These are phyloP conservation scores for Colletotrichum caudatum DNA, from an alignment of 2,329 filamentous ascomycete genomes.

Conservation along the genomic window DNA sequence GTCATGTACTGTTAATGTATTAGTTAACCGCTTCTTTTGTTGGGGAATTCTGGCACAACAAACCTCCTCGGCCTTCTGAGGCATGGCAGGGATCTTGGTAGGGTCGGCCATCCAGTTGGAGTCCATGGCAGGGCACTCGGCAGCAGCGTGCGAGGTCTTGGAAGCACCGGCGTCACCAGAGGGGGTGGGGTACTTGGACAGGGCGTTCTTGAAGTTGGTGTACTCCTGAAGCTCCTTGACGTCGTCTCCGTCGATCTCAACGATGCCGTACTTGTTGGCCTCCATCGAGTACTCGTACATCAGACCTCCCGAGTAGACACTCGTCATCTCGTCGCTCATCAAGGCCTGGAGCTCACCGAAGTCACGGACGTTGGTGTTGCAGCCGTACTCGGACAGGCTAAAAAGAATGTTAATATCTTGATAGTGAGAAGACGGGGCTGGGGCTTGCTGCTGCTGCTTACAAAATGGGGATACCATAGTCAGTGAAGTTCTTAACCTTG, in stretches of 20 bases:
- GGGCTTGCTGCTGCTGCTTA: constrained; percentile 51
- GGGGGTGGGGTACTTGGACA: constrained; percentile 63
- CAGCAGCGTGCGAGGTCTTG: constrained; percentile 58
- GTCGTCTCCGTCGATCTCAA: constrained; percentile 68
- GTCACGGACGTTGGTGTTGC: constrained; percentile 81
- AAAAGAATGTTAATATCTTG: constrained; percentile 1
- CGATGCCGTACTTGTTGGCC: constrained; percentile 83
- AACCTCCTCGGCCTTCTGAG: constrained; percentile 57
- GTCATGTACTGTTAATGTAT: constrained; percentile 59
- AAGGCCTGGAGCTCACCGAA: constrained; percentile 85
- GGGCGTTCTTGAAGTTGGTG: constrained; percentile 61
- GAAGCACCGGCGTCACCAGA: constrained; percentile 63
- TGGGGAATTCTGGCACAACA: not conserved
- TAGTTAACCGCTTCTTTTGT: not conserved
- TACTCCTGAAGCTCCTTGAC: constrained; percentile 74
- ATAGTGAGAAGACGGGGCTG: constrained; percentile 34
- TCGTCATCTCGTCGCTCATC: constrained; percentile 85
- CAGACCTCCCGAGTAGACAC: constrained; percentile 93
- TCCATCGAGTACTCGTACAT: constrained; percentile 95
- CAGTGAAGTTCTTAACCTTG: constrained; percentile 88
- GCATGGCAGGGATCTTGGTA: constrained; percentile 64
- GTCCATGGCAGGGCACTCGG: constrained; percentile 62
- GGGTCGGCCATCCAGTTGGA: constrained; percentile 64
- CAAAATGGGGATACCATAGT: constrained; percentile 91
- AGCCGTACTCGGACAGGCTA: constrained; percentile 91